Conservation (phyloP, 176 grass and related monocot species). For the Carex cristatella region DNA sequence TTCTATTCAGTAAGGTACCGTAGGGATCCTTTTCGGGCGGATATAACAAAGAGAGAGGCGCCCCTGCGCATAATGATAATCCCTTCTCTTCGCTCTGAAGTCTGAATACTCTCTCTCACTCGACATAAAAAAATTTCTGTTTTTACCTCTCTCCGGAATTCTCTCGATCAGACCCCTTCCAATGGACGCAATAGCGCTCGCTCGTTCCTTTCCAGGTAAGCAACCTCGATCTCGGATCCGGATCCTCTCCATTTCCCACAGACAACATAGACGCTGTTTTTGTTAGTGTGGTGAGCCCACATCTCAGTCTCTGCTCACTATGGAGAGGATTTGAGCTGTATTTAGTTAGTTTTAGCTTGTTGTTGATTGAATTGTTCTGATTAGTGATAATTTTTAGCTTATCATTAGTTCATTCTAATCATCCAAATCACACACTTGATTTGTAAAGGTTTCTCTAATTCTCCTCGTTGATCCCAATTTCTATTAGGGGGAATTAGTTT, state of each 20-base stretch:
- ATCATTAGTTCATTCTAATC: no score
- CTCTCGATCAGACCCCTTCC: background rate
- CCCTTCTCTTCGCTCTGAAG: background rate
- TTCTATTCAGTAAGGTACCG: no score
- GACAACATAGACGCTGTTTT: background rate
- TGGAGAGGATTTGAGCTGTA: constrained; percentile 2
- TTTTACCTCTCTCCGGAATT: background rate
- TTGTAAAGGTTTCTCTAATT: background rate
- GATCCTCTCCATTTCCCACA: background rate
- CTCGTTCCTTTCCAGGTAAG: background rate
- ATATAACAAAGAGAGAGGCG: background rate
- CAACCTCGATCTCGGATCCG: background rate
- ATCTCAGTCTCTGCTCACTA: background rate
- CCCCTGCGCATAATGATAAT: background rate
- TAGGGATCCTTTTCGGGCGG: background rate
- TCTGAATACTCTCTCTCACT: background rate
- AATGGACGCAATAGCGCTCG: constrained; percentile 12
- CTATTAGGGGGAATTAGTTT: background rate
- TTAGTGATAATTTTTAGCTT: background rate
- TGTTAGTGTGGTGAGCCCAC: background rate
- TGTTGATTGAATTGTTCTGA: background rate
- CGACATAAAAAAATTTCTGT: background rate
- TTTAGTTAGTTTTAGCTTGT: constrained; percentile 7
- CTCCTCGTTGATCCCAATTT: background rate
- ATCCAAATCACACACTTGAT: background rate